Conservation (phyloP, 2,329 filamentous ascomycete species). For the Alternaria sp. region DNA sequence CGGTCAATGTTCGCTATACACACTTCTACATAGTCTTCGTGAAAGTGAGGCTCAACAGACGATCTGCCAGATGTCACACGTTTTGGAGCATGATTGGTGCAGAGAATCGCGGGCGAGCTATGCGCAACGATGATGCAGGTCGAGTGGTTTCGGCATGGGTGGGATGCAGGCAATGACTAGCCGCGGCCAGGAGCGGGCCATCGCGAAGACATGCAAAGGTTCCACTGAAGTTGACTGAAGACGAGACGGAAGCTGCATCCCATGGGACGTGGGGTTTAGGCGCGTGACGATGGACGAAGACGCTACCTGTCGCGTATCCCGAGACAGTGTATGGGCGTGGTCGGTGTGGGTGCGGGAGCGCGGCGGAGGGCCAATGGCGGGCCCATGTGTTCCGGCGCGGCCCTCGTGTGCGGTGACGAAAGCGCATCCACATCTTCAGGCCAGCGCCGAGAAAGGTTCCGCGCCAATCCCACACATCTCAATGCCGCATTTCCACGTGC, state of each 20-base stretch:
- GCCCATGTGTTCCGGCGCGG: constrained; percentile 4
- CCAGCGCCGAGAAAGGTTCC: constrained; percentile 1
- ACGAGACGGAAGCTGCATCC: background rate
- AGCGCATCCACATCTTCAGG: constrained; percentile 5
- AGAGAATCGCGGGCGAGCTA: constrained; percentile 1
- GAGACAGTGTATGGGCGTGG: background rate
- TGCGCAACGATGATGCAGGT: constrained; percentile 7
- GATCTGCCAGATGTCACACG: constrained; percentile 7
- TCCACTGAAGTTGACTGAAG: background rate
- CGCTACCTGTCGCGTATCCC: background rate
- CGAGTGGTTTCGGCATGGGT: constrained; percentile 4
- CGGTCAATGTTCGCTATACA: background rate
- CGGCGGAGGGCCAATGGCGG: constrained; percentile 11
- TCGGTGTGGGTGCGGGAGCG: background rate
- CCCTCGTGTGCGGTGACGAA: constrained; percentile 7
- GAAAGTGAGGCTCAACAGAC: background rate
- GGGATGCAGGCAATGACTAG: constrained; percentile 7
- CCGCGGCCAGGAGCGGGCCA: background rate
- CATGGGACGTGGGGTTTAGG: background rate
- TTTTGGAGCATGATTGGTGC: constrained; percentile 13
- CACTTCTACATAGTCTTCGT: background rate
- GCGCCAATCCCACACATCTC: constrained; percentile 15
- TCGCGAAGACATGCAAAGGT: background rate
- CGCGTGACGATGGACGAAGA: background rate
- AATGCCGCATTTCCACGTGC: constrained; percentile 12